Conservation (phyloP, 2,329 filamentous ascomycete genomes). For the Podosphaera aphanis region DNA sequence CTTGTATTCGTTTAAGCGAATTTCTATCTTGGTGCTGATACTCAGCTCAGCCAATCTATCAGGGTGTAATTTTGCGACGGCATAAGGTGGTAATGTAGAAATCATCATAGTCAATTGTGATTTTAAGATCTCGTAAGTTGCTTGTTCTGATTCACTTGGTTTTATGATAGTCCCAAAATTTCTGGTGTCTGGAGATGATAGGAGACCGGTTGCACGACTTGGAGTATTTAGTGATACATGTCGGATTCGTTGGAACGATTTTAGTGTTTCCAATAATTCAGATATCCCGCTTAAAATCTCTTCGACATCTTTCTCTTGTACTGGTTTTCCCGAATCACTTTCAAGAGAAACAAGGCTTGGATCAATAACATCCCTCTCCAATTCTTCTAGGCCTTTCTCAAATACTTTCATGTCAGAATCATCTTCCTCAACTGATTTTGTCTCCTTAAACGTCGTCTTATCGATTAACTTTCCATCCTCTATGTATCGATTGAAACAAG, state of each 20-base stretch:
- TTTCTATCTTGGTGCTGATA: slow-evolving; percentile 26
- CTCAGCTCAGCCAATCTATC: slow-evolving; percentile 29
- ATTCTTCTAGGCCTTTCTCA: slow-evolving; percentile 30
- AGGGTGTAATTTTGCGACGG: slow-evolving; percentile 31
- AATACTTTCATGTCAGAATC: slow-evolving; percentile 18
- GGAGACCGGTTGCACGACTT: slow-evolving; percentile 34
- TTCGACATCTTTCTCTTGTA: slow-evolving; percentile 37
- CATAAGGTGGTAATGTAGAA: slow-evolving; percentile 28
- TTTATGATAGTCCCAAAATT: slow-evolving; percentile 34
- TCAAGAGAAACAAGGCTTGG: slow-evolving; percentile 22
- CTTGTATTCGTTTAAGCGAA: slow-evolving; percentile 23
- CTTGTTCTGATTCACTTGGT: slow-evolving; percentile 33
- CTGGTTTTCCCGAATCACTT: slow-evolving; percentile 24
- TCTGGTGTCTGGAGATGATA: slow-evolving; percentile 35
- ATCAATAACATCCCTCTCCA: slow-evolving; percentile 33
- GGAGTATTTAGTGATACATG: slow-evolving; percentile 44
- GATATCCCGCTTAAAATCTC: slow-evolving; percentile 51
- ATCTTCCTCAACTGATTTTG: slow-evolving; percentile 2
- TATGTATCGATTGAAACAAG: slow-evolving; percentile 39
- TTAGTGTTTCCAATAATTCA: slow-evolving; percentile 50
- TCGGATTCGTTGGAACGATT: slow-evolving; percentile 59
- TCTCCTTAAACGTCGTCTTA: slow-evolving; percentile 1
- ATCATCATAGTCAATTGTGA: slow-evolving; percentile 28
- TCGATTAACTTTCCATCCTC: slow-evolving; percentile 14
- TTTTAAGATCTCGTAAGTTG: slow-evolving; percentile 27